These are phyloP conservation scores for Mentha longifolia DNA, from an alignment of 257 asterid genomes.

Conservation along the genomic window DNA sequence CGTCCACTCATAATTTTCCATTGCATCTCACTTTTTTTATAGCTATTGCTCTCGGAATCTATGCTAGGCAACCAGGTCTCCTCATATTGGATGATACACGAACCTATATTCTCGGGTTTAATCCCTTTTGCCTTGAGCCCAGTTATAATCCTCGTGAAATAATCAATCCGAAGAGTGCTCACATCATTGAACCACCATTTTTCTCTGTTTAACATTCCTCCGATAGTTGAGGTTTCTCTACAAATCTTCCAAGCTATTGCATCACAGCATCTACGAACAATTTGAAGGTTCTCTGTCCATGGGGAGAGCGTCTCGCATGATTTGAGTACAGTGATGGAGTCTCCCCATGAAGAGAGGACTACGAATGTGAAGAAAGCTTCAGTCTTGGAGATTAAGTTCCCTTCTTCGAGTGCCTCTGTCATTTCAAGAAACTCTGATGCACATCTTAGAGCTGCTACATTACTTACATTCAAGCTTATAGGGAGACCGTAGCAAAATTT, in stretches of 20 bases:
- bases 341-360: conserved; percentile 80
- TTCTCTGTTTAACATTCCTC: conserved; percentile 36
- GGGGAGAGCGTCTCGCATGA: conserved; percentile 77
- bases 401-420: conserved; percentile 84
- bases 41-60: conserved; percentile 40
- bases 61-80: conserved; percentile 61
- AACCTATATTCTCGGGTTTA: conserved; percentile 62
- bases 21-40: conserved; percentile 49
- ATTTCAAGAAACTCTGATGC: conserved; percentile 82
- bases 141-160: conserved; percentile 68
- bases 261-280: conserved; percentile 84
- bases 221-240: conserved; percentile 43
- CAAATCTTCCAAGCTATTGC: conserved; percentile 69
- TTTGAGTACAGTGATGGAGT: conserved; percentile 64
- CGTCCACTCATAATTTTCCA: conserved; percentile 63
- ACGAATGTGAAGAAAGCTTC: conserved; percentile 86
- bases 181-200: conserved; percentile 81
- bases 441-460: conserved; percentile 73
- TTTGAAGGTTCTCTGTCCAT: conserved; percentile 85
- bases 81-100: conserved; percentile 63
- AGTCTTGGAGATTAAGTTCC: conserved; percentile 70
- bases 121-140: conserved; percentile 62
- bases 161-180: conserved; percentile 63
- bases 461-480: conserved; percentile 53
- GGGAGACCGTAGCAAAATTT: conserved; percentile 74